Base-by-base conservation (phyloP, 257 asterid genomes). In the Ajuga chamaepitys region DNA sequence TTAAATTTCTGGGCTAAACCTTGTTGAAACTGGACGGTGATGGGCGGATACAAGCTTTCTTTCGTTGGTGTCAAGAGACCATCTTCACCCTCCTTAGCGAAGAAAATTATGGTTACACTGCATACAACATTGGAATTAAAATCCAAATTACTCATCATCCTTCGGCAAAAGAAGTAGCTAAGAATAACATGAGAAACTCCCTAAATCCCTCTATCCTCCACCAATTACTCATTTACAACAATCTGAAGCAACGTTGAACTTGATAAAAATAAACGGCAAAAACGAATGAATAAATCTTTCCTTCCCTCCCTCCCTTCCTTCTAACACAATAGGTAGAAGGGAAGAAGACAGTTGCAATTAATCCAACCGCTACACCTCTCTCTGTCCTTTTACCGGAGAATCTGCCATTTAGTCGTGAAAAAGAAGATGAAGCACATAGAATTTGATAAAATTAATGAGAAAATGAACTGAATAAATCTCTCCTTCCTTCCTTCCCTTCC, bases 1-100 rank as follows among this genome's bases (percentile, higher is more conserved):
- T 70, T 82, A 65, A 80, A 90, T 86, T 82, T 85, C 78, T 90
- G 97, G n/a, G 70, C 82, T 67, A 84, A 75, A 55, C 95, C 96
- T 70, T 78, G 73, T 55, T 79, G 68, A 45, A 90, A 87, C 41
- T 80, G 74, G 45, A 90, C 67, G 0, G 77, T 82, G 32, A 85
- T 61, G 4, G 93, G 85, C 12, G 83, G 86, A 75, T 78, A 72
- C 46, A 76, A 56, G 72, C 66, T 75, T 73, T 86, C 93, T 65
- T 85, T 85, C 25, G 26, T 67, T 0, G 90, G 85, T 26, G 72
- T 84, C 71, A 90, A 76, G 74, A 51, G 45, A 70, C 86, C 85
- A 72, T 64, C 82, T 77, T 84, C 88, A 14, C 88, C 88, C 76
- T 84, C 96, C 84, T 84, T 82, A 9, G 91, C 95, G 64, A 82